Percentiles rank a stretch among this genome's conserved stretches.
phyloP scores from a whole-genome alignment of 225 moss, liverwort and hornwort species.

The Straminergon stramineum region DNA sequence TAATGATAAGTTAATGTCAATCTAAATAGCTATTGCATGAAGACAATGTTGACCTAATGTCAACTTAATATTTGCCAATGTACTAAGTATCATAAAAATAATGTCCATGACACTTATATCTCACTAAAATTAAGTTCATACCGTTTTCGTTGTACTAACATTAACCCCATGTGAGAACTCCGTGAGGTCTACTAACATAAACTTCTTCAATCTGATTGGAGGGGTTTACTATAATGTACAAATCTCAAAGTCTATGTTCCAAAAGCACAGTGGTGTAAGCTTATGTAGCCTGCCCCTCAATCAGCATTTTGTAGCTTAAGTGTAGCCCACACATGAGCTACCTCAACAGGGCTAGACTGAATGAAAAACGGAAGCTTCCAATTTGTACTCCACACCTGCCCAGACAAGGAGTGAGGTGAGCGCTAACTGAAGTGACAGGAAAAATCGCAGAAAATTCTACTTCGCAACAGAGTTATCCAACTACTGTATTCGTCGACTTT shows the following conservation, averaged over 20 bases:
- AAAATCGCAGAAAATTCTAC: neutral
- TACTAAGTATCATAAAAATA: neutral
- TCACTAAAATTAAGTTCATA: neutral
- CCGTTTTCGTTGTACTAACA: neutral
- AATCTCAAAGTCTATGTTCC: neutral
- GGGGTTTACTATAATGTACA: neutral
- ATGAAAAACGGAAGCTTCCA: slow-evolving; percentile 47
- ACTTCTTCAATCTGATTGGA: neutral
- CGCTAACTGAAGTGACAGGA: neutral
- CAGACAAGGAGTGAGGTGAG: neutral
- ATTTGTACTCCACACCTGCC: slow-evolving; percentile 50
- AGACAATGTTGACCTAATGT: no score
- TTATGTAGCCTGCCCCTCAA: slow-evolving; percentile 26
- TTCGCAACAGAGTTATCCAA: neutral
- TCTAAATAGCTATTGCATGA: neutral
- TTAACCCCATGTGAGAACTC: neutral
- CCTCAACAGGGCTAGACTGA: neutral
- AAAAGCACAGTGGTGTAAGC: slow-evolving; percentile 35
- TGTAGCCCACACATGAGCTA: slow-evolving; percentile 51
- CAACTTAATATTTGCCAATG: neutral
- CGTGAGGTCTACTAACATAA: neutral
- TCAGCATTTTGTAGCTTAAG: slow-evolving; percentile 42
- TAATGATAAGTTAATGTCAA: neutral
- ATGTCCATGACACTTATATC: neutral
- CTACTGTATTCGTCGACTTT: neutral